Percentiles rank a stretch among this genome's conserved stretches.
phyloP scores from a whole-genome alignment of 164 flowering plant species.

The Cinnamomum micranthum region DNA sequence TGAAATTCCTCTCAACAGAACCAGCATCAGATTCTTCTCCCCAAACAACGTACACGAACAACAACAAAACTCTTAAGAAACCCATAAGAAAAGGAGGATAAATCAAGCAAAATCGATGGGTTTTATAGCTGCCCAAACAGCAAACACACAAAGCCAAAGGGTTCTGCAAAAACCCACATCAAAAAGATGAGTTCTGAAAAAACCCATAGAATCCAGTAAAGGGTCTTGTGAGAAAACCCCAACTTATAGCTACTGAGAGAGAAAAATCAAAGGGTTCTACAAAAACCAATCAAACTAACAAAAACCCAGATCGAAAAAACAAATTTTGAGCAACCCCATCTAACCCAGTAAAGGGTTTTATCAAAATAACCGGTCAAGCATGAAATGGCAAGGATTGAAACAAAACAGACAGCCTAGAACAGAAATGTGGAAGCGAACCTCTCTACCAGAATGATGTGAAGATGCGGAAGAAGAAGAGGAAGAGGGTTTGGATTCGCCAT shows the following conservation, averaged over 20 bases:
- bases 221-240: too few relatives aligned
- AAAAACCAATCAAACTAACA: neutral
- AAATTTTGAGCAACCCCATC: neutral
- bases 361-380: neutral
- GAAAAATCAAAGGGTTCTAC: neutral
- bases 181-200: too few relatives aligned
- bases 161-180: too few relatives aligned
- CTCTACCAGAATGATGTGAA: slow-evolving; percentile 71
- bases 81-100: neutral
- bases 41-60: too few relatives aligned
- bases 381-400: neutral
- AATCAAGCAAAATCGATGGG: neutral
- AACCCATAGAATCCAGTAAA: too few relatives aligned
- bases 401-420: neutral
- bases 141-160: neutral
- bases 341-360: neutral
- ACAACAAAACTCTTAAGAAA: too few relatives aligned
- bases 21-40: too few relatives aligned
- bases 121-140: neutral
- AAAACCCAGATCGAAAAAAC: neutral
- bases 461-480: slow-evolving; percentile 48
- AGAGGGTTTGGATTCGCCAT: slow-evolving; percentile 45
- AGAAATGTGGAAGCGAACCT: slow-evolving; percentile 36
- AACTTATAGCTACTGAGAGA: neutral
- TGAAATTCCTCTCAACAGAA: too few relatives aligned